Base-by-base conservation (phyloP, 306 rosid genomes). In the Cucurbita pepo region DNA sequence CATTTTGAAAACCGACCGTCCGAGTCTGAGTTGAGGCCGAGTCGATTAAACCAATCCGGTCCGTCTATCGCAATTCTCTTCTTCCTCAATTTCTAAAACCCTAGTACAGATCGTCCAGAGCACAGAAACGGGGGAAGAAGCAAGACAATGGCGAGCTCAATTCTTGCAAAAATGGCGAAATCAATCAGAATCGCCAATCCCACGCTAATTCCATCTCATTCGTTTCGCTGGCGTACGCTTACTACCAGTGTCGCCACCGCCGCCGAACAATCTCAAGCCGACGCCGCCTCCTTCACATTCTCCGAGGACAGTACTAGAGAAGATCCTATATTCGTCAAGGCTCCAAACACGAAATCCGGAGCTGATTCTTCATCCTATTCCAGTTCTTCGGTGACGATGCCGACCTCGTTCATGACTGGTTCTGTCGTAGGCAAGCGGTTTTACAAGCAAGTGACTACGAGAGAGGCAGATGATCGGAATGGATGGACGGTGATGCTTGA, bases 401-500 rank as follows among this genome's bases (percentile, higher is more conserved):
- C 97, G 15, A 80, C 80, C 76, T 86, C 97, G 78, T 94, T 94
- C 85, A 84, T 89, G 99, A 89, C 95, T 2, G 99, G 99, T 10
- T 91, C 96, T 65, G 70, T 91, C 8, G 96, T 94, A 51, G 99
- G 99, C 19, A 89, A 82, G 89, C 75, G 96, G 16, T 94, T 94
- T 77, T 91, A 91, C 85, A 75, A 84, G 10, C 82, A 85, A 59
- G 97, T 83, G 58, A 87, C 80, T 63, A 80, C 87, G 48, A 88
- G 91, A 50, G 83, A 74, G 69, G 89, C 96, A 0, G 97, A 94
- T 5, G 99, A 87, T 19, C 88, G 96, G 10, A 84, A 80, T 76
- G 96, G 99, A 0, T 94, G 97, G 96, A 73, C 86, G 18, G 99
- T 94, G 60, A 86, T 94, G 85, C 95, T 94, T 16, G 99, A 91